phyloP scores from a whole-genome alignment of 148 eudicot species.

The Rhododendron henanense region DNA sequence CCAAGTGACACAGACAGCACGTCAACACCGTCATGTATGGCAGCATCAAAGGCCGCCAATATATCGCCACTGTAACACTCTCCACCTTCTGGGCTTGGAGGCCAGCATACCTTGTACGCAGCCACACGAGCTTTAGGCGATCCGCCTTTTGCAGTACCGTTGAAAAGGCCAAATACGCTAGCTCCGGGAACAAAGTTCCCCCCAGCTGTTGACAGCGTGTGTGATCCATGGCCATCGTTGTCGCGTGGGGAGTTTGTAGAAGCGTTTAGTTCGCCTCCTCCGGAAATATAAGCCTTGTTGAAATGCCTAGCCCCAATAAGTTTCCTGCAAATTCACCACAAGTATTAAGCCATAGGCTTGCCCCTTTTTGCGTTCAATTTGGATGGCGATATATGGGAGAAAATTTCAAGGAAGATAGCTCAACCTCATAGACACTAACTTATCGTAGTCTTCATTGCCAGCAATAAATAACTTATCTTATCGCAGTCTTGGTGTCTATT shows the following conservation, averaged over 20 bases:
- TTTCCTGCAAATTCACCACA: conserved; percentile 33
- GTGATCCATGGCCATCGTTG: conserved; percentile 62
- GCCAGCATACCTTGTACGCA: conserved; percentile 69
- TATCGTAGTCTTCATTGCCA: neutral
- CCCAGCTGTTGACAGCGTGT: conserved; percentile 69
- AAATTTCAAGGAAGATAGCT: neutral
- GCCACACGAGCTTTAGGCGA: conserved; percentile 72
- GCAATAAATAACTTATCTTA: too few relatives aligned
- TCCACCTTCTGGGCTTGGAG: neutral
- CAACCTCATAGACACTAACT: neutral
- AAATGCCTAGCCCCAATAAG: conserved; percentile 68
- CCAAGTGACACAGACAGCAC: conserved; percentile 62
- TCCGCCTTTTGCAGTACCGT: conserved; percentile 71
- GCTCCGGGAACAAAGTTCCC: conserved; percentile 61
- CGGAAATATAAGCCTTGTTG: conserved; percentile 30
- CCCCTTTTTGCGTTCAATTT: neutral
- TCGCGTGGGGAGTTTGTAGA: conserved; percentile 37
- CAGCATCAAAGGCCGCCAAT: conserved; percentile 48
- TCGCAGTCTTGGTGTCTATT: conserved; percentile 29
- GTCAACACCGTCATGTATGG: conserved; percentile 65
- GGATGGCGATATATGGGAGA: neutral
- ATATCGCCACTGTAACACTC: conserved; percentile 48
- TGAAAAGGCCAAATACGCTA: conserved; percentile 26
- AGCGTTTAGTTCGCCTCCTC: neutral
- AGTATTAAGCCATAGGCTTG: neutral